These are phyloP conservation scores for Oryza meridionalis DNA, from an alignment of 176 grass and related monocot species.

Conservation along the genomic window DNA sequence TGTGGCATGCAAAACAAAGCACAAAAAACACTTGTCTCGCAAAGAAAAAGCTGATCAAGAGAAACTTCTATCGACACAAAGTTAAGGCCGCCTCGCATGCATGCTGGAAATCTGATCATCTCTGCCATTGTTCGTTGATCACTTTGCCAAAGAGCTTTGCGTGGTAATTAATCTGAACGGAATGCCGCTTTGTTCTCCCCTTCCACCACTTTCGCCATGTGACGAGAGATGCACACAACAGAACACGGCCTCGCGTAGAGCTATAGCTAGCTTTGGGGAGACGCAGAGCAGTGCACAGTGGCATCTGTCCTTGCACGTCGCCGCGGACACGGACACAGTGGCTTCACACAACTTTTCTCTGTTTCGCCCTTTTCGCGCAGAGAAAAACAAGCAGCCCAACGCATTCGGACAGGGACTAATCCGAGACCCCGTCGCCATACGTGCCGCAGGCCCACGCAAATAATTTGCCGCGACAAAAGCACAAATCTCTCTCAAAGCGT, in stretches of 20 bases:
- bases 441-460: not conserved
- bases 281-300: not conserved
- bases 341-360: not conserved
- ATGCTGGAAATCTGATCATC: constrained; percentile 4
- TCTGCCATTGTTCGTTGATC: constrained; percentile 13
- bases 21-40: not conserved
- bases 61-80: constrained; percentile 34
- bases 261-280: not conserved
- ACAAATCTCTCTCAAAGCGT: not conserved
- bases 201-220: not conserved
- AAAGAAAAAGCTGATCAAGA: constrained; percentile 9
- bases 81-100: not conserved
- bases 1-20: not conserved
- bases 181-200: not conserved
- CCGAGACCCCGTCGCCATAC: not conserved
- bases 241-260: not conserved
- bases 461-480: not conserved
- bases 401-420: not conserved
- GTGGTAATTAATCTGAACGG: not conserved
- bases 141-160: constrained; percentile 5
- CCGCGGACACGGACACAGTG: not conserved
- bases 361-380: not conserved
- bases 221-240: not conserved
- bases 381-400: not conserved
- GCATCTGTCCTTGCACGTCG: not conserved